phyloP scores from a whole-genome alignment of 2,329 filamentous ascomycete genomes.

The Coniochaeta ligniaria region DNA sequence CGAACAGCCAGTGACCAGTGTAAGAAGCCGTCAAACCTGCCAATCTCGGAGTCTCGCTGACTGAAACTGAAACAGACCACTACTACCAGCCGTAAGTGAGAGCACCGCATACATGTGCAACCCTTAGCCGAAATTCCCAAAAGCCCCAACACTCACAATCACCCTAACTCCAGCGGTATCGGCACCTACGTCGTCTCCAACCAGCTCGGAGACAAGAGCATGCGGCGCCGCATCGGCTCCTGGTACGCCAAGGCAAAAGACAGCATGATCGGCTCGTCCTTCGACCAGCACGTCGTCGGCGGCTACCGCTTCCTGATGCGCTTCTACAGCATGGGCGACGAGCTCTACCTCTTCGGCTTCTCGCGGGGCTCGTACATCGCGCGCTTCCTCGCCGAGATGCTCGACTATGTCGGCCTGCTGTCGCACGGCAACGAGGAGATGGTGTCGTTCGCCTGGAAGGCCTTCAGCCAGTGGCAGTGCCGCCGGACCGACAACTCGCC shows the following conservation, averaged over 20 bases:
- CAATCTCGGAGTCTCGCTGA: background rate
- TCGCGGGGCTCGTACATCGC: slow-evolving; percentile 67
- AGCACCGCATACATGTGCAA: background rate
- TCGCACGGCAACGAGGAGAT: slow-evolving; percentile 81
- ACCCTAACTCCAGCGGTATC: slow-evolving; percentile 47
- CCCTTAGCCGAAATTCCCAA: background rate
- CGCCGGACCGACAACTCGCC: slow-evolving; percentile 32
- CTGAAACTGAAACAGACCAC: slow-evolving; percentile 29
- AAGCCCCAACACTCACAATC: background rate
- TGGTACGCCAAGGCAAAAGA: slow-evolving; percentile 71
- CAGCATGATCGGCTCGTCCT: slow-evolving; percentile 71
- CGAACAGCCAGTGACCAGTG: slow-evolving; percentile 54
- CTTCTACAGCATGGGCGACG: slow-evolving; percentile 57
- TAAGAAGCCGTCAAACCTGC: slow-evolving; percentile 16
- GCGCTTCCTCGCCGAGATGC: slow-evolving; percentile 73
- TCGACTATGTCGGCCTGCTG: slow-evolving; percentile 73
- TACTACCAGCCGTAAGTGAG: slow-evolving; percentile 45
- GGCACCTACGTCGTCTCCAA: slow-evolving; percentile 63
- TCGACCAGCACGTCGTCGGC: slow-evolving; percentile 76
- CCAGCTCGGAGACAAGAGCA: slow-evolving; percentile 50
- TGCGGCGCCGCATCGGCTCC: slow-evolving; percentile 49
- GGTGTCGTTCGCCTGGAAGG: slow-evolving; percentile 78
- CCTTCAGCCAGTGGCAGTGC: slow-evolving; percentile 67
- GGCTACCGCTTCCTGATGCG: slow-evolving; percentile 76
- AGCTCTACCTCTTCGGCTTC: slow-evolving; percentile 70